A percentile compares a stretch with the other conserved stretches of the same genome.
phyloP scores from a whole-genome alignment of 805 yeast genomes.

The Tanozyma kutaoensis region DNA sequence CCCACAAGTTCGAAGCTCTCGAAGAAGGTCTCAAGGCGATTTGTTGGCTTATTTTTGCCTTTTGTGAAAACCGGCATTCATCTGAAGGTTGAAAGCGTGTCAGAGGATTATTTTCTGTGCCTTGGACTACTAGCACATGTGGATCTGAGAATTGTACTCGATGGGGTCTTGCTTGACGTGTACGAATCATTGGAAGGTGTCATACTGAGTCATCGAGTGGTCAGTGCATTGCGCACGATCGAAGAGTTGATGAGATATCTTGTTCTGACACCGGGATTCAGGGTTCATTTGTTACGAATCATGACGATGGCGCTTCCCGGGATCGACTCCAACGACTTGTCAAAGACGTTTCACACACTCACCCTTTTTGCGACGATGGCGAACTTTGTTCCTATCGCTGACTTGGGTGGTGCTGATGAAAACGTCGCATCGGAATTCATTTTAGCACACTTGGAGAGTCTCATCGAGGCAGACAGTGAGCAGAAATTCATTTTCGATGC shows the following conservation, averaged over 20 bases:
- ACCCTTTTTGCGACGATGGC: slow-evolving; percentile 59
- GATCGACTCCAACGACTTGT: slow-evolving; percentile 78
- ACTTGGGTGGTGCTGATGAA: slow-evolving; percentile 32
- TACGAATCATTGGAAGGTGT: slow-evolving; percentile 62
- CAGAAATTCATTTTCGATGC: slow-evolving; percentile 25
- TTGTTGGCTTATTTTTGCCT: slow-evolving; percentile 42
- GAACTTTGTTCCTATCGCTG: slow-evolving; percentile 58
- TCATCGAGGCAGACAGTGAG: slow-evolving; percentile 10
- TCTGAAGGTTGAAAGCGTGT: slow-evolving; percentile 46
- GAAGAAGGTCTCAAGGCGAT: slow-evolving; percentile 20
- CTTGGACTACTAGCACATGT: slow-evolving; percentile 55
- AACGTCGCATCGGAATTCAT: slow-evolving; percentile 40
- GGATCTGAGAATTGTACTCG: slow-evolving; percentile 40
- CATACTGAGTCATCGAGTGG: slow-evolving; percentile 68
- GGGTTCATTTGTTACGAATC: slow-evolving; percentile 71
- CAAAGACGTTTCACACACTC: slow-evolving; percentile 55
- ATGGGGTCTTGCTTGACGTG: slow-evolving; percentile 49
- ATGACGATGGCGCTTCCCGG: slow-evolving; percentile 63
- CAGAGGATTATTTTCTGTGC: slow-evolving; percentile 44
- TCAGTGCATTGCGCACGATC: slow-evolving; percentile 56
- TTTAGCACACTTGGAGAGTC: slow-evolving; percentile 42
- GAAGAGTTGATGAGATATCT: slow-evolving; percentile 55
- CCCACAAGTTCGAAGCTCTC: slow-evolving; percentile 19
- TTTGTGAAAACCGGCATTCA: slow-evolving; percentile 61
- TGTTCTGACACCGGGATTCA: slow-evolving; percentile 44